Evolutionary conservation across 2,329 filamentous ascomycete species (phyloP).

Genomic region (Aspergillus pseudonomiae): DNA sequence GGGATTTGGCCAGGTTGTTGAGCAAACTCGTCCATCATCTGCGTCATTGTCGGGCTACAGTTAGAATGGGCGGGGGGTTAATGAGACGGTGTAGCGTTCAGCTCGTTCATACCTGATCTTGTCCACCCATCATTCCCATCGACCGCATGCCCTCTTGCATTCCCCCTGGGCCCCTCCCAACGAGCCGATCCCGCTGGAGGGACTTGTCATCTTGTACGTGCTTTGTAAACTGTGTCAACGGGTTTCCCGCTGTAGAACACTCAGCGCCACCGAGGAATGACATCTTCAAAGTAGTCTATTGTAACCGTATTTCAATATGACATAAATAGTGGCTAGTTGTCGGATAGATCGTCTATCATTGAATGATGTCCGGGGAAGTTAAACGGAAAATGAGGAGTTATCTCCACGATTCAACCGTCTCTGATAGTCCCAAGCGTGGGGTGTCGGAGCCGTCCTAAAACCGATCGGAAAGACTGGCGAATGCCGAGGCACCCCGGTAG

Average conservation of each 20-base stretch:
- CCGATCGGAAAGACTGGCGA: constrained; percentile 20
- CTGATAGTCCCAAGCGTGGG: constrained; percentile 27
- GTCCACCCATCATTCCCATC: constrained; percentile 66
- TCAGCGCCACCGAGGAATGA: constrained; percentile 95
- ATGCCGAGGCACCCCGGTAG: constrained; percentile 26
- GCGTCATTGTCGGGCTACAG: constrained; percentile 31
- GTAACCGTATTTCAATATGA: not conserved
- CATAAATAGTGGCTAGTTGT: not conserved
- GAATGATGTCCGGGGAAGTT: not conserved
- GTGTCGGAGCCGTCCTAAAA: constrained; percentile 24
- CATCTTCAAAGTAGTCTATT: constrained; percentile 58
- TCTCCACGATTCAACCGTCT: constrained; percentile 6
- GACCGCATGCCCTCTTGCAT: constrained; percentile 78
- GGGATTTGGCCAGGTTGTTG: constrained; percentile 71
- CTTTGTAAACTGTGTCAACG: constrained; percentile 95
- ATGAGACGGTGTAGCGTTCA: not conserved
- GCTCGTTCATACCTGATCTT: constrained; percentile 65
- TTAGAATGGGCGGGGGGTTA: constrained; percentile 8
- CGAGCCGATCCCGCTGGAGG: constrained; percentile 85
- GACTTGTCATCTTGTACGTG: constrained; percentile 96
- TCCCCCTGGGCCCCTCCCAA: constrained; percentile 71
- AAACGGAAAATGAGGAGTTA: not conserved
- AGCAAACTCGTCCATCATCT: constrained; percentile 95
- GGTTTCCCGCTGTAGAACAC: constrained; percentile 95
- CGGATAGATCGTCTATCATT: not conserved